A percentile compares a stretch with the other conserved stretches of the same genome.
phyloP scores from a whole-genome alignment of 2,329 filamentous ascomycete genomes.

The Apiospora arundinis region DNA sequence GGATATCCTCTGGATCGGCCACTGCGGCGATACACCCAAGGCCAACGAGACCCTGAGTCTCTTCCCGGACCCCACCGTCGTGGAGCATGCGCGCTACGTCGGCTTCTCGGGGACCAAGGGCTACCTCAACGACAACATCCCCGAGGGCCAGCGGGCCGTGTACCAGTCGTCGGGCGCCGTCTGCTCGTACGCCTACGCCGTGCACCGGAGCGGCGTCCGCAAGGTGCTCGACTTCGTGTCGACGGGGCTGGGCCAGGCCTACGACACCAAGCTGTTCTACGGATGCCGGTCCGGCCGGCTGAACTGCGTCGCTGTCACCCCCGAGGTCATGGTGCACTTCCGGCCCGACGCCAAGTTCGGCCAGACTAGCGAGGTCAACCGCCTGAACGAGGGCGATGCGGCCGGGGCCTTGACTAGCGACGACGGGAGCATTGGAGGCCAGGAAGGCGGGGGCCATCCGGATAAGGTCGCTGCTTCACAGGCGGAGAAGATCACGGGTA shows the following conservation, averaged over 20 bases:
- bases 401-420: background rate
- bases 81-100: conserved; percentile 14
- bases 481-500: conserved; percentile 13
- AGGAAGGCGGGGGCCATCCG: background rate
- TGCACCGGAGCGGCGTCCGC: conserved; percentile 38
- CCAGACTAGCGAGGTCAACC: conserved; percentile 29
- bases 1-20: conserved; percentile 47
- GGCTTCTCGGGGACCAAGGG: conserved; percentile 31
- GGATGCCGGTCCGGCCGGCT: conserved; percentile 39
- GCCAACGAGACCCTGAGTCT: conserved; percentile 30
- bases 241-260: conserved; percentile 40
- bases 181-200: conserved; percentile 41
- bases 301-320: conserved; percentile 44
- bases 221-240: conserved; percentile 40
- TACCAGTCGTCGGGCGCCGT: conserved; percentile 34
- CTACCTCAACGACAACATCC: background rate
- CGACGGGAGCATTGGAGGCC: background rate
- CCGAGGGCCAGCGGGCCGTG: conserved; percentile 35
- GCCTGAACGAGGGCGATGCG: background rate
- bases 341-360: conserved; percentile 37
- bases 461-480: background rate
- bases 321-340: conserved; percentile 45
- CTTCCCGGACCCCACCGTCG: conserved; percentile 32
- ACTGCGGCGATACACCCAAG: conserved; percentile 40
- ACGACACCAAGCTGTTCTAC: conserved; percentile 42